Base-by-base conservation (phyloP, 345 rosid species). In the Dovyalis caffra region DNA sequence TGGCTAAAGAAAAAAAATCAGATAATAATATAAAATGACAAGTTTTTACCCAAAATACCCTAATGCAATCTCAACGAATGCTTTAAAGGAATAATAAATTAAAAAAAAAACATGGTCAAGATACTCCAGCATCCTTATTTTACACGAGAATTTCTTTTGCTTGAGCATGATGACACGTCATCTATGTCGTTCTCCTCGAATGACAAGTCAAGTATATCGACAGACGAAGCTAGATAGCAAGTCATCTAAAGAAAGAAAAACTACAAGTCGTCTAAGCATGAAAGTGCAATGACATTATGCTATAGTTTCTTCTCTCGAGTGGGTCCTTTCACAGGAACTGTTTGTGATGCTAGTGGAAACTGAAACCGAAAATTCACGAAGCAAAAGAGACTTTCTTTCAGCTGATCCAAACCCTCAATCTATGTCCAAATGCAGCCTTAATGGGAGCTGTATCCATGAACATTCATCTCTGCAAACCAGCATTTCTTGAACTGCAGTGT, bases 401-500 rank as follows among this genome's bases (percentile, higher is more conserved):
- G 23, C 28, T n/a, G 25, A 0, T 20, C 8, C 60, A 33, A 64
- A 64, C 67, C 67, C 43, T 64, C 29, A 49, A 29, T n/a, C 23
- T 26, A 53, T 53, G 26, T n/a, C n/a, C 60, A n/a, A n/a, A 8
- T 23, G 3, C 26, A 53, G 26, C 26, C 60, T 21, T 8, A 69
- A 29, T 69, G 72, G 56, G 38, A 31, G 9, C 34, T 51, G 23
- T 69, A 51, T 51, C 60, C 28, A 6, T 69, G 26, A 69, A 69
- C 21, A 8, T 69, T 31, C n/a, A 69, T 69, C 63, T 49, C 62
- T 53, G 35, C 14, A 32, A 47, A 47, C 38, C 72, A 45, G 0
- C 61, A 68, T 68, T 47, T 49, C 5, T 23, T 47, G 11, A 28
- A 18, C n/a, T 26, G 58, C 20, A 7, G 58, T 47, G 18, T 9